Conservation (phyloP, 352 stramenopile species). For the Phytophthora sansomeana region DNA sequence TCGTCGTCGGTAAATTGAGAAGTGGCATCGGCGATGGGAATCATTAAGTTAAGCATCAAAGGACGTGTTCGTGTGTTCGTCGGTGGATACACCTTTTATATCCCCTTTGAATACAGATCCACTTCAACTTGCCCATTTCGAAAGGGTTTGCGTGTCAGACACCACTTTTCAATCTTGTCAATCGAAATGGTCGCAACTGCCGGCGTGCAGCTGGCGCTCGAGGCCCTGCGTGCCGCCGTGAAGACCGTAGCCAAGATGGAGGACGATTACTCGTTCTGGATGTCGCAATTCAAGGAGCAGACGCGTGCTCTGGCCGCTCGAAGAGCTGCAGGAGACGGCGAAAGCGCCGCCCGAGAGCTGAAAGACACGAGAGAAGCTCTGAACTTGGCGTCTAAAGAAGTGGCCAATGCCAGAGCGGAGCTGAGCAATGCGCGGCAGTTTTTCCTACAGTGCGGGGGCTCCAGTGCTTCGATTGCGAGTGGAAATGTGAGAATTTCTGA, state of each 20-base stretch:
- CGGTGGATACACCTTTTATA: no score
- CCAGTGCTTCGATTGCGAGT: background rate
- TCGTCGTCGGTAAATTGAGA: conserved; percentile 1
- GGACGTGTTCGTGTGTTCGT: no score
- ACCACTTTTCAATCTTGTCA: background rate
- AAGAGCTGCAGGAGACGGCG: background rate
- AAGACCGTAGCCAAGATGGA: background rate
- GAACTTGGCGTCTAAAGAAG: background rate
- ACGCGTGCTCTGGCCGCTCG: background rate
- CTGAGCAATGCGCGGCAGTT: conserved; percentile 5
- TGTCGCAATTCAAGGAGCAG: conserved; percentile 5
- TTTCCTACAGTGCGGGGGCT: background rate
- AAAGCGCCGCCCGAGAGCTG: background rate
- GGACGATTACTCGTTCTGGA: conserved; percentile 5
- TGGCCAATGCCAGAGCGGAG: background rate
- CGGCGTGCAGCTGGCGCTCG: background rate
- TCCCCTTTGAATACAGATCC: conserved; percentile 2
- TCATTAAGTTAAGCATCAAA: no score
- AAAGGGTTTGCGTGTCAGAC: background rate
- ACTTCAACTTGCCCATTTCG: background rate
- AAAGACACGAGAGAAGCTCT: background rate
- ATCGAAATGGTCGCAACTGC: background rate
- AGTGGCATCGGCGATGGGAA: no score
- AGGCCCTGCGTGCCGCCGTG: background rate
- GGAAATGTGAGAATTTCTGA: no score